These are phyloP conservation scores for Fusarium longipes DNA, from an alignment of 2,329 filamentous ascomycete genomes.

Conservation along the genomic window DNA sequence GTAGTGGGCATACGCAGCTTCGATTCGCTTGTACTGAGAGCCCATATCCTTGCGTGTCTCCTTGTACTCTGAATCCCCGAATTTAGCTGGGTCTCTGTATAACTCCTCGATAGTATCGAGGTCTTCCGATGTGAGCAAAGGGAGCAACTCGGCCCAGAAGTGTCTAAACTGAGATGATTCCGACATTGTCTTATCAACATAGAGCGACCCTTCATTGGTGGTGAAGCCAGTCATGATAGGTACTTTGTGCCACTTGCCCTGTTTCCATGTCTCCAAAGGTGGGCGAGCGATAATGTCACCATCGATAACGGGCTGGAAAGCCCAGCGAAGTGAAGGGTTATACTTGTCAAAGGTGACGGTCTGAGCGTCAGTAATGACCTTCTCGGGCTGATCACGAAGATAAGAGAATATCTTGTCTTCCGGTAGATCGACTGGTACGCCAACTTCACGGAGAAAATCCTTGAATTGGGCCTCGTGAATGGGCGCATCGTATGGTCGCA, in stretches of 20 bases:
- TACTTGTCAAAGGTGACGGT: slow-evolving; percentile 58
- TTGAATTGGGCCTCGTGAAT: slow-evolving; percentile 68
- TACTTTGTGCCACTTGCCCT: slow-evolving; percentile 45
- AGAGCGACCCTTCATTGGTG: slow-evolving; percentile 74
- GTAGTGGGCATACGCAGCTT: slow-evolving; percentile 66
- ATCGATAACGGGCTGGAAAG: slow-evolving; percentile 76
- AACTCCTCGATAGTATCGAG: slow-evolving; percentile 64
- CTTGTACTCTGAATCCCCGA: slow-evolving; percentile 47
- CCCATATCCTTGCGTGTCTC: slow-evolving; percentile 58
- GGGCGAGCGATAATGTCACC: slow-evolving; percentile 66
- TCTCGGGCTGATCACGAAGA: slow-evolving; percentile 57
- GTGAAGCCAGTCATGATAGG: slow-evolving; percentile 75
- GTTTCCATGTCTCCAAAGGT: slow-evolving; percentile 67
- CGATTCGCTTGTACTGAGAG: slow-evolving; percentile 64
- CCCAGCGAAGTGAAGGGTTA: slow-evolving; percentile 62
- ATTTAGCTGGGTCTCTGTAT: slow-evolving; percentile 67
- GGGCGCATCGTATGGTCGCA: slow-evolving; percentile 65
- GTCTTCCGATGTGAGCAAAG: slow-evolving; percentile 63
- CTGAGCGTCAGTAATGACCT: slow-evolving; percentile 52
- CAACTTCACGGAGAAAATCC: slow-evolving; percentile 34
- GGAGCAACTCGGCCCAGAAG: slow-evolving; percentile 72
- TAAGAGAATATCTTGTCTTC: slow-evolving; percentile 55
- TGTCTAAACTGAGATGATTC: slow-evolving; percentile 62
- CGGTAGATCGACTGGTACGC: slow-evolving; percentile 29
- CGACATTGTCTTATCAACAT: slow-evolving; percentile 65